Evolutionary conservation across 129 eudicot species (phyloP).

Genomic region (Rutidosis leptorrhynchoides): DNA sequence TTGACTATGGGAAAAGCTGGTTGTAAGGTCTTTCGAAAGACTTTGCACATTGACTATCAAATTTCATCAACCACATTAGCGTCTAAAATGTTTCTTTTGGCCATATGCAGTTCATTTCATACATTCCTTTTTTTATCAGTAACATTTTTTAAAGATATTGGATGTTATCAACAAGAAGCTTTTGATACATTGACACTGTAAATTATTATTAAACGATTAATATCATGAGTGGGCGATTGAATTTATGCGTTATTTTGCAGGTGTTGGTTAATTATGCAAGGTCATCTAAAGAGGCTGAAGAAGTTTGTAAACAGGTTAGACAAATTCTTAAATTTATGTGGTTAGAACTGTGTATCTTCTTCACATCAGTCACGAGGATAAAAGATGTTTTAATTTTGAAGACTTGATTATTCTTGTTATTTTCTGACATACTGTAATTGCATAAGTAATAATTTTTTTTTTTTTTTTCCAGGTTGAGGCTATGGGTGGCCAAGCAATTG

Average conservation of each 20-base stretch:
- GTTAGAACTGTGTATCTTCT: not conserved
- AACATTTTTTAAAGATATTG: not conserved
- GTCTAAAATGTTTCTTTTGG: not conserved
- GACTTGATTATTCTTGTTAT: not conserved
- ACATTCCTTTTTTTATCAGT: not conserved
- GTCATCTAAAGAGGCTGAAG: constrained; percentile 98
- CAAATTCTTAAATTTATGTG: not conserved
- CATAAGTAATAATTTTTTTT: constrained; percentile 18
- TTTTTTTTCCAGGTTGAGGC: constrained; percentile 97
- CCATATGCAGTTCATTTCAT: not conserved
- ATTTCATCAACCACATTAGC: not conserved
- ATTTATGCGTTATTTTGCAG: constrained; percentile 37
- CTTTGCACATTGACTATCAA: constrained; percentile 12
- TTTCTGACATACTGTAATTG: not conserved
- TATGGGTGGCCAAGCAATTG: constrained; percentile 77
- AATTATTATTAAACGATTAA: not conserved
- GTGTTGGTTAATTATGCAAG: constrained; percentile 96
- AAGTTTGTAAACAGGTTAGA: constrained; percentile 85
- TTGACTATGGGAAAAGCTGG: constrained; percentile 93
- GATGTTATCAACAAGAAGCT: not conserved
- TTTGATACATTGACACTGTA: not conserved
- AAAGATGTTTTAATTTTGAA: not conserved
- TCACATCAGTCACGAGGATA: constrained; percentile 1
- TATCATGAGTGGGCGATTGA: not conserved
- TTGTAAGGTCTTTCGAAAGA: constrained; percentile 60